A percentile compares a stretch with the other conserved stretches of the same genome.
These are phyloP conservation scores for Boechera divaricarpa DNA, from an alignment of 345 rosid genomes.

Conservation along the genomic window DNA sequence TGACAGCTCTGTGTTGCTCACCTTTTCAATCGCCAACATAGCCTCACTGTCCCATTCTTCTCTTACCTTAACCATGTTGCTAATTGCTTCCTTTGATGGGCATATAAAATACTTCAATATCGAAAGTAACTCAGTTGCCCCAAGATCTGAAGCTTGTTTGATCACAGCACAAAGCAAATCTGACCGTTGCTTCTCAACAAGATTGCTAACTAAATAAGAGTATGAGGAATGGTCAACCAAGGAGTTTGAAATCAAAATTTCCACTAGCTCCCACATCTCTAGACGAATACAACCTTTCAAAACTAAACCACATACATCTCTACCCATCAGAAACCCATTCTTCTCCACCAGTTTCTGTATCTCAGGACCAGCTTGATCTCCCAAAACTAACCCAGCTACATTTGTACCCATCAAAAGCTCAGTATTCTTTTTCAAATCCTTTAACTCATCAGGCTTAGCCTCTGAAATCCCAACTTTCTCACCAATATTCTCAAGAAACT, in stretches of 20 bases:
- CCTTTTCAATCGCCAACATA: slow-evolving; percentile 61
- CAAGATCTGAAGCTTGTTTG: slow-evolving; percentile 68
- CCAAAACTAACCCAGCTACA: slow-evolving; percentile 57
- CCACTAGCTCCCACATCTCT: slow-evolving; percentile 76
- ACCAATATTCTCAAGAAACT: slow-evolving; percentile 62
- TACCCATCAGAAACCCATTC: slow-evolving; percentile 57
- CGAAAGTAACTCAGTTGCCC: slow-evolving; percentile 62
- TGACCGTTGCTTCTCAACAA: slow-evolving; percentile 63
- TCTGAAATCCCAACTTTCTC: slow-evolving; percentile 47
- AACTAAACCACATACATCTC: slow-evolving; percentile 62
- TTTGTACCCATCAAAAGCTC: slow-evolving; percentile 57
- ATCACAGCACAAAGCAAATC: slow-evolving; percentile 70
- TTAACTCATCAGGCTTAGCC: slow-evolving; percentile 46
- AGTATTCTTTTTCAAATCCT: slow-evolving; percentile 45
- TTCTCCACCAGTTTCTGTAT: slow-evolving; percentile 61
- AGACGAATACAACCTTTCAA: slow-evolving; percentile 69
- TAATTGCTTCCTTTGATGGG: slow-evolving; percentile 66
- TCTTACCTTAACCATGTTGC: slow-evolving; percentile 62
- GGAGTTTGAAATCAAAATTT: slow-evolving; percentile 55
- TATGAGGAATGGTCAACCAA: slow-evolving; percentile 58
- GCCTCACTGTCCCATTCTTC: slow-evolving; percentile 79
- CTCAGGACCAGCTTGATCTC: slow-evolving; percentile 58
- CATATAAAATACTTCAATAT: slow-evolving; percentile 78
- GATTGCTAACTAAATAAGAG: slow-evolving; percentile 55
- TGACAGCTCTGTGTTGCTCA: slow-evolving; percentile 38